phyloP scores from a whole-genome alignment of 306 rosid species.

The Malus asiatica region DNA sequence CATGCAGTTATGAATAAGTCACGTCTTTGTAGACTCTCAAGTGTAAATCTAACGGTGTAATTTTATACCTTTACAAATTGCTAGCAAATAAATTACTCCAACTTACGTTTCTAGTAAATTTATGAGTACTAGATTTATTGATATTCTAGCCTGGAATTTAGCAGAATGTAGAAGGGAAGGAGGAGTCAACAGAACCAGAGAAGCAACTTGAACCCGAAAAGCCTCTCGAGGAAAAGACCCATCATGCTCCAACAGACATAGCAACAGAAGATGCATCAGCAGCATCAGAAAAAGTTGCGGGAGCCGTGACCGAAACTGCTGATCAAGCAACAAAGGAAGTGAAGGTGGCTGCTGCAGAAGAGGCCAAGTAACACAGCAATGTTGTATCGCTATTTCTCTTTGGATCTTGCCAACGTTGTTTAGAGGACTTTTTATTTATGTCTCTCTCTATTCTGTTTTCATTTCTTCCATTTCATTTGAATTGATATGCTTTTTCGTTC shows the following conservation, averaged over 20 bases:
- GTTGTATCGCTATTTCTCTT: too few relatives aligned
- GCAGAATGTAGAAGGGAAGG: conserved; percentile 8
- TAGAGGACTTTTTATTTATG: not conserved
- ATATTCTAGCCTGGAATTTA: not conserved
- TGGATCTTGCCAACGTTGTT: not conserved
- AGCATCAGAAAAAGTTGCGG: not conserved
- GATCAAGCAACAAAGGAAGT: not conserved
- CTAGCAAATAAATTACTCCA: too few relatives aligned
- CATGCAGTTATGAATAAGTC: not conserved
- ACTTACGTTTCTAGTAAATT: too few relatives aligned
- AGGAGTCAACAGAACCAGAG: not conserved
- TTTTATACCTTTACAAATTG: too few relatives aligned
- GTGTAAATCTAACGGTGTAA: not conserved
- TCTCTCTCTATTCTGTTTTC: not conserved
- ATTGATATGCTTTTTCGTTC: not conserved
- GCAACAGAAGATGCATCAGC: not conserved
- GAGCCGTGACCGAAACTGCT: not conserved
- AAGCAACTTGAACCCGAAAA: not conserved
- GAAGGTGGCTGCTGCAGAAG: not conserved
- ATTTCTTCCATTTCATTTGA: not conserved
- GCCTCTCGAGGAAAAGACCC: not conserved
- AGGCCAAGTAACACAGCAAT: too few relatives aligned
- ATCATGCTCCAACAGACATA: not conserved
- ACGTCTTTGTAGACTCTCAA: not conserved
- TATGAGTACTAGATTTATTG: not conserved